Conservation (phyloP, 169 alveolate genomes). For the Cryptosporidium meleagridis region DNA sequence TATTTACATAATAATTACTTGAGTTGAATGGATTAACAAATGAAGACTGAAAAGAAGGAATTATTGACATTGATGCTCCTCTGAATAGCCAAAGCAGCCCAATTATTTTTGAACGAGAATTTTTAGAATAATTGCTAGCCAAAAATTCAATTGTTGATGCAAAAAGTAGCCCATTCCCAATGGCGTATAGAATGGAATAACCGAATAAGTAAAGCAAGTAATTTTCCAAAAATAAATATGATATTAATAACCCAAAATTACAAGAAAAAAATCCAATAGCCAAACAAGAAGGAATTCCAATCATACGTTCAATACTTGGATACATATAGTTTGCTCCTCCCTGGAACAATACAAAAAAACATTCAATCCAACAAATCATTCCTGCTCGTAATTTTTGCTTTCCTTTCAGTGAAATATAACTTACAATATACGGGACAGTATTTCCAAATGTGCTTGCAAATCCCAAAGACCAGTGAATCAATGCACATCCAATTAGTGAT, state of each 20-base stretch:
- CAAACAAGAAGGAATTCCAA: neutral
- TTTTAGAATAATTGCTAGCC: neutral
- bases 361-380: conserved; percentile 54
- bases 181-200: conserved; percentile 30
- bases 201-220: conserved; percentile 16
- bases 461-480: conserved; percentile 72
- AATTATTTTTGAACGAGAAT: conserved; percentile 24
- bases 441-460: conserved; percentile 62
- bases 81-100: conserved; percentile 65
- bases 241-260: conserved; percentile 9
- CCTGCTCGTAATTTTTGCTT: conserved; percentile 5
- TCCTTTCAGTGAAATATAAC: conserved; percentile 42
- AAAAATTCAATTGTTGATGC: conserved; percentile 35
- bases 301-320: neutral
- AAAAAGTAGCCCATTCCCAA: conserved; percentile 48
- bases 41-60: conserved; percentile 34
- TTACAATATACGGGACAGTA: conserved; percentile 56
- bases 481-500: conserved; percentile 45
- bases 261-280: conserved; percentile 20
- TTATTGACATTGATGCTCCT: conserved; percentile 56
- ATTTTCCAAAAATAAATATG: conserved; percentile 22
- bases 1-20: neutral
- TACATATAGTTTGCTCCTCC: conserved; percentile 40
- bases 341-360: conserved; percentile 50
- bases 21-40: conserved; percentile 36